Base-by-base conservation (phyloP, 371 early-diverging fungal genomes). In the Mucor saturninus region DNA sequence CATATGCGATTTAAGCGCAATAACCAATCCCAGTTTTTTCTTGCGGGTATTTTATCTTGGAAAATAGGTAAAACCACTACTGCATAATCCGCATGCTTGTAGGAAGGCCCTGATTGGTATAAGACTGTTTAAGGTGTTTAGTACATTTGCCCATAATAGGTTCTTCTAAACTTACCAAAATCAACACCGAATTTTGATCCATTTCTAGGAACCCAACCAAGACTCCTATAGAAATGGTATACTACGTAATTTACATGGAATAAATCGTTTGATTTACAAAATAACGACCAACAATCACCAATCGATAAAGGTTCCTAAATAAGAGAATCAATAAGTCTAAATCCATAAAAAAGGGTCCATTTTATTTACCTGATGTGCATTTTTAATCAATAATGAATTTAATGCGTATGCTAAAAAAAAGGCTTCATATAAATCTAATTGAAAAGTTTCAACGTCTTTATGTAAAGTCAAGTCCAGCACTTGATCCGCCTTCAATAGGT, bases 181-280 rank as follows among this genome's bases (percentile, higher is more conserved):
- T 95, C 93, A 4, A 89, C 79, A 14, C 94, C 95, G 77, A 91
- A 95, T 67, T 93, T 93, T 32, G 88, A 59, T 0, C 96, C 96
- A 66, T 84, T 81, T 73, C 86, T 85, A 14, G 92, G 92, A 5
- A 91, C 86, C 95, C 95, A 95, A 2, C 93, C 93, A 7, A 80
- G 74, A 43, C 89, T 86, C 14, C 94, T 79, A 67, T 88, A 95
- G 67, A 92, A 83, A 62, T 91, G 93, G 68, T 95, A 95, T 0
- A 83, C 94, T 0, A 85, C 89, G 67, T 93, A 94, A 10, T 79
- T 77, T 0, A 85, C 64, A 3, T 81, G 72, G 69, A 91, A 92
- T 0, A 61, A 14, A 1, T 53, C 0, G 7, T 61, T 59, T 10
- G 51, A 46, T 51, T 71, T 62, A 53, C 69, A 65, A 55, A 79